These are phyloP conservation scores for Quillaja saponaria DNA, from an alignment of 306 rosid species.

Conservation along the genomic window DNA sequence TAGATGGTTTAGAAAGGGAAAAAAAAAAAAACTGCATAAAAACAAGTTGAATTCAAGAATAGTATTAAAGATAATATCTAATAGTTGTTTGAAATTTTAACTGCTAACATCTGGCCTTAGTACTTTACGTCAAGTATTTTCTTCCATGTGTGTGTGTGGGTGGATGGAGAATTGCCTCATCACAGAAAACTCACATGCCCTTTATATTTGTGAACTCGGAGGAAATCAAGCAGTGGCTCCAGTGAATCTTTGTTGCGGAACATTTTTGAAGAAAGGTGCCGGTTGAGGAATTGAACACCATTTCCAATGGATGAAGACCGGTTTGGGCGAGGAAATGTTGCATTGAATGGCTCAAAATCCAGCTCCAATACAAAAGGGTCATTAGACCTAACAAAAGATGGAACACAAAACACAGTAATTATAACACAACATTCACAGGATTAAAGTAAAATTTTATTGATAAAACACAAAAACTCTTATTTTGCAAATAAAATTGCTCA, in stretches of 20 bases:
- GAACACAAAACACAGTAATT: not conserved
- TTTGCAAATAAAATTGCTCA: constrained; percentile 13
- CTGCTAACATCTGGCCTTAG: constrained; percentile 5
- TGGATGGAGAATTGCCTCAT: not conserved
- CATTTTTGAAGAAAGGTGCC: constrained; percentile 88
- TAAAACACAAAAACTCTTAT: not conserved
- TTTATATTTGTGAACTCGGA: constrained; percentile 70
- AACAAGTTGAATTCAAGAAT: not conserved
- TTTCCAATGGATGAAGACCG: constrained; percentile 95
- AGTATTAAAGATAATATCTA: no score
- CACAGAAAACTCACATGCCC: constrained; percentile 63
- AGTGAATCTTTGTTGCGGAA: constrained; percentile 77
- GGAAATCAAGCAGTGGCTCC: constrained; percentile 88
- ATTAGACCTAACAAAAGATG: constrained; percentile 35
- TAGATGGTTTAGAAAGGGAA: not conserved
- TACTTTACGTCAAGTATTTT: constrained; percentile 8
- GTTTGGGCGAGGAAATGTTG: constrained; percentile 73
- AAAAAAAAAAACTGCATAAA: not conserved
- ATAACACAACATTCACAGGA: constrained; percentile 3
- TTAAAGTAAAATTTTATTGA: constrained; percentile 13
- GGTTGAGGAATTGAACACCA: constrained; percentile 95
- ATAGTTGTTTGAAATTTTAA: not conserved
- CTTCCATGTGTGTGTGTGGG: no score
- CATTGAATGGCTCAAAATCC: constrained; percentile 93
- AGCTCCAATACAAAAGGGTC: constrained; percentile 66